A percentile compares a stretch with the other conserved stretches of the same genome.
Evolutionary conservation across 2,329 filamentous ascomycete species (phyloP).

Genomic region (Orbilia quercus): DNA sequence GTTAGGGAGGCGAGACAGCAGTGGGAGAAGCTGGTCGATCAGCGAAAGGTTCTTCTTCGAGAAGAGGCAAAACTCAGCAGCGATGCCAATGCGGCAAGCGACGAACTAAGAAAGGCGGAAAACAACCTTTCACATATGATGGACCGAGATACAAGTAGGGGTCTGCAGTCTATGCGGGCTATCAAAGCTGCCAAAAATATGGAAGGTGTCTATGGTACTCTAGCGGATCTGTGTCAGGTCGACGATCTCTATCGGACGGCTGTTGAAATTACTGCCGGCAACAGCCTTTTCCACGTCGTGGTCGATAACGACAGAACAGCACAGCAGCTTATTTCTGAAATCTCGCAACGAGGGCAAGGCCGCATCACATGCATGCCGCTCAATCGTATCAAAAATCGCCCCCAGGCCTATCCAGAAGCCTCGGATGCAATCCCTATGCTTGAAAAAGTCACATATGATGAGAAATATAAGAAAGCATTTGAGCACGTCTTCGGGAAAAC

Average conservation of each 20-base stretch:
- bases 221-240: conserved; percentile 92
- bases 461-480: conserved; percentile 83
- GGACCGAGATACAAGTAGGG: conserved; percentile 86
- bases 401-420: conserved; percentile 81
- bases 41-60: conserved; percentile 85
- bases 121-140: conserved; percentile 82
- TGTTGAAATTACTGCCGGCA: conserved; percentile 90
- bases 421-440: conserved; percentile 84
- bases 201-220: conserved; percentile 87
- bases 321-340: conserved; percentile 78
- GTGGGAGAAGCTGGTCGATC: conserved; percentile 81
- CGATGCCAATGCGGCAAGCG: conserved; percentile 77
- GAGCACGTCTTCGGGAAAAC: conserved; percentile 95
- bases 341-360: conserved; percentile 65
- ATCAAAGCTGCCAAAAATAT: conserved; percentile 83
- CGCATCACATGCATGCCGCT: conserved; percentile 95
- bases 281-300: conserved; percentile 93
- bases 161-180: conserved; percentile 84
- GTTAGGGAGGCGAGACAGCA: conserved; percentile 81
- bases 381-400: conserved; percentile 78
- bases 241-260: conserved; percentile 85
- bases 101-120: conserved; percentile 82
- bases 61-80: conserved; percentile 89
- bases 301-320: conserved; percentile 92
- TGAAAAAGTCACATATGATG: conserved; percentile 79